Evolutionary conservation across 805 yeast species (phyloP).

Genomic region (Debaryomyces hansenii): DNA sequence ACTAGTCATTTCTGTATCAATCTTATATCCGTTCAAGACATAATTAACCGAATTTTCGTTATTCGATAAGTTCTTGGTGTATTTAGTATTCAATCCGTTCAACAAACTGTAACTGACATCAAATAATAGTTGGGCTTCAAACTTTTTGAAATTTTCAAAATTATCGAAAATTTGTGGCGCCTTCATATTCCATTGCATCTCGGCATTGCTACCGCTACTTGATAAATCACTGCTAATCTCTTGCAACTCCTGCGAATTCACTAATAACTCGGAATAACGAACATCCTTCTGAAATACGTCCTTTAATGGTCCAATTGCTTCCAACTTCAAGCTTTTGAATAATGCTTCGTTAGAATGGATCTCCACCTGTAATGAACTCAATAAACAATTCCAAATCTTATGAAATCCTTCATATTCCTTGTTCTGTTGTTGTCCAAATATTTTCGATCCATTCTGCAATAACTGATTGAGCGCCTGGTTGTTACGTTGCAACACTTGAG

Average conservation of each 20-base stretch:
- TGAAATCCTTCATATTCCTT: conserved; percentile 41
- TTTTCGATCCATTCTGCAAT: conserved; percentile 39
- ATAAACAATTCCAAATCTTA: conserved; percentile 47
- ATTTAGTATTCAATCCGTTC: conserved; percentile 28
- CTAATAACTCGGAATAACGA: conserved; percentile 55
- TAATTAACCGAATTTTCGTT: conserved; percentile 69
- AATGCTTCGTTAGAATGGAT: conserved; percentile 49
- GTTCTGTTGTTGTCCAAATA: conserved; percentile 16
- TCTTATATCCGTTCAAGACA: conserved; percentile 48
- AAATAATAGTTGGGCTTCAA: conserved; percentile 55
- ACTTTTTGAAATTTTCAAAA: conserved; percentile 69
- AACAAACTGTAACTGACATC: conserved; percentile 67
- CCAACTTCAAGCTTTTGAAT: conserved; percentile 47
- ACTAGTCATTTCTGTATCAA: conserved; percentile 36
- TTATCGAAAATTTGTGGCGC: conserved; percentile 77
- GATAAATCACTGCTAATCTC: conserved; percentile 32
- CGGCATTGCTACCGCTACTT: conserved; percentile 29
- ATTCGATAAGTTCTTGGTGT: conserved; percentile 22
- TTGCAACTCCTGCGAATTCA: conserved; percentile 44
- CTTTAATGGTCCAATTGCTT: conserved; percentile 55
- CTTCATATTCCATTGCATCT: conserved; percentile 68
- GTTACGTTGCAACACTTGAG: conserved; percentile 17
- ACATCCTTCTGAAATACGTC: conserved; percentile 54
- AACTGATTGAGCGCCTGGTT: conserved; percentile 64
- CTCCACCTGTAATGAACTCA: conserved; percentile 51